Conservation (phyloP, 2,329 filamentous ascomycete genomes). For the Colletotrichum somersetense region DNA sequence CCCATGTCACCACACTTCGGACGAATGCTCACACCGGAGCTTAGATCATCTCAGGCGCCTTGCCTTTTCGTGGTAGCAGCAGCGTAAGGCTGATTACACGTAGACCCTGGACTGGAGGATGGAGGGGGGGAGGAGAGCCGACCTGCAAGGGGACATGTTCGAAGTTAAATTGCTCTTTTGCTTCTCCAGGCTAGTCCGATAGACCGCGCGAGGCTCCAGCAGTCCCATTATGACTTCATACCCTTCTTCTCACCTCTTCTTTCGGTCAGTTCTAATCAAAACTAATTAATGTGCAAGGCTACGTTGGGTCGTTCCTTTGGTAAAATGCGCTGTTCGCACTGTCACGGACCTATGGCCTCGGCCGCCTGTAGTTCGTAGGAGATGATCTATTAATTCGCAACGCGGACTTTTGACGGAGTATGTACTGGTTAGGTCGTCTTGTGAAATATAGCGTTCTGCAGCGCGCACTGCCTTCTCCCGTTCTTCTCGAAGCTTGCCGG, state of each 20-base stretch:
- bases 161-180: conserved; percentile 22
- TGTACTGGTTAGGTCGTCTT: no score
- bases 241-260: not conserved
- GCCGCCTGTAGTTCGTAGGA: conserved; percentile 11
- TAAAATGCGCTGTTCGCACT: not conserved
- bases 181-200: conserved; percentile 11
- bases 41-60: conserved; percentile 30
- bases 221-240: conserved; percentile 25
- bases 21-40: conserved; percentile 21
- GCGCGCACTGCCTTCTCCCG: conserved; percentile 15
- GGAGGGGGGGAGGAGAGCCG: conserved; percentile 17
- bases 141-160: conserved; percentile 2
- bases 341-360: conserved; percentile 2
- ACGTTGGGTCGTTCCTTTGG: conserved; percentile 8
- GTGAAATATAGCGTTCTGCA: not conserved
- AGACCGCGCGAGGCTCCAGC: not conserved
- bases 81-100: conserved; percentile 34
- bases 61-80: conserved; percentile 29
- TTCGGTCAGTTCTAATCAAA: conserved; percentile 23
- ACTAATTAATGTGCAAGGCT: not conserved
- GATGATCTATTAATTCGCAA: not conserved
- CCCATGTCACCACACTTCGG: conserved; percentile 32
- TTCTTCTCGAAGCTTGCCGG: conserved; percentile 32
- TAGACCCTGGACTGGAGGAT: conserved; percentile 17
- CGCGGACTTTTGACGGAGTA: not conserved